A percentile compares a stretch with the other conserved stretches of the same genome.
These are phyloP conservation scores for Echria macrotheca DNA, from an alignment of 495 filamentous ascomycete species.

Conservation along the genomic window DNA sequence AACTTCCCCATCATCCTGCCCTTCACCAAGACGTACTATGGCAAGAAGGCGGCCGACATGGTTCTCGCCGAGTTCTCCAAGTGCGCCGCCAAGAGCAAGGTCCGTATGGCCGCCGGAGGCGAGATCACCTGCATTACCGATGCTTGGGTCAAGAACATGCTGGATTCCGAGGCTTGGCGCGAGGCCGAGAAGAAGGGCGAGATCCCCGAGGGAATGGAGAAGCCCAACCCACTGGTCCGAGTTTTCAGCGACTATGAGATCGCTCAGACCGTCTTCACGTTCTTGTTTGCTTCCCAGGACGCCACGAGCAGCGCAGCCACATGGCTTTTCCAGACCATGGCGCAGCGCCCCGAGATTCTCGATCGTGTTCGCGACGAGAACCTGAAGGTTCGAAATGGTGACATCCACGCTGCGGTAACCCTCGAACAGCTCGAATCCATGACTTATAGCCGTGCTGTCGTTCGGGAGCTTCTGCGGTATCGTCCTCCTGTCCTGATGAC, in stretches of 20 bases:
- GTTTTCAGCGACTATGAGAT: slow-evolving; percentile 91
- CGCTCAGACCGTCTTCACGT: slow-evolving; percentile 91
- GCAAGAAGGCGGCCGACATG: slow-evolving; percentile 91
- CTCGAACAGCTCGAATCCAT: slow-evolving; percentile 84
- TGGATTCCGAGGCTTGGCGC: slow-evolving; percentile 72
- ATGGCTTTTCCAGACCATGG: slow-evolving; percentile 93
- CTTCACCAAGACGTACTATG: slow-evolving; percentile 95
- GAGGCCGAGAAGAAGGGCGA: slow-evolving; percentile 63
- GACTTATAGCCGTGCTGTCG: slow-evolving; percentile 86
- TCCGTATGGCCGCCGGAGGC: slow-evolving; percentile 86
- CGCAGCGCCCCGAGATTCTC: slow-evolving; percentile 85
- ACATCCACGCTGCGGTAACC: slow-evolving; percentile 61
- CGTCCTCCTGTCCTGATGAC: slow-evolving; percentile 98
- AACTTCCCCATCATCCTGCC: slow-evolving; percentile 98
- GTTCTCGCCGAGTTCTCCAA: slow-evolving; percentile 84
- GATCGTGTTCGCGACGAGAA: slow-evolving; percentile 93
- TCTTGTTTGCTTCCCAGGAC: slow-evolving; percentile 97
- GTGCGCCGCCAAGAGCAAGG: slow-evolving; percentile 89
- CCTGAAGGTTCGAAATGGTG: slow-evolving; percentile 67
- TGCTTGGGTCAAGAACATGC: slow-evolving; percentile 81
- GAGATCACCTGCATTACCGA: slow-evolving; percentile 90
- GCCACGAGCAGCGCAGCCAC: slow-evolving; percentile 89
- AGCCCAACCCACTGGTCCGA: slow-evolving; percentile 75
- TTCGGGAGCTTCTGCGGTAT: slow-evolving; percentile 91
- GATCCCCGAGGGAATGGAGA: slow-evolving; percentile 61